phyloP scores from a whole-genome alignment of 305 asterid species.

The Ruellia speciosa region DNA sequence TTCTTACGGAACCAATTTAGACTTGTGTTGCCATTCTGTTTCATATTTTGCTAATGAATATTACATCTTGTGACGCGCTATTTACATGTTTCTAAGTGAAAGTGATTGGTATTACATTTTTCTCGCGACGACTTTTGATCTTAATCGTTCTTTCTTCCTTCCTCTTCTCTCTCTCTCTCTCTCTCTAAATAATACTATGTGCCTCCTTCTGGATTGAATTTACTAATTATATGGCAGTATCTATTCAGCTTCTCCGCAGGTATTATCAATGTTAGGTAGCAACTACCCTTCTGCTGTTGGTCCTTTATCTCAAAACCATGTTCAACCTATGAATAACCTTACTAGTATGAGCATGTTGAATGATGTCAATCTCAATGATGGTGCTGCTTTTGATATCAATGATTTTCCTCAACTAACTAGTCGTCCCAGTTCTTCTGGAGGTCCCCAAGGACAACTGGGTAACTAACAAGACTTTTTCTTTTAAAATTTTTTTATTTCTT shows the following conservation, averaged over 20 bases:
- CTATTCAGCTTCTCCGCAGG: constrained; percentile 93
- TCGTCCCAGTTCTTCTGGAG: constrained; percentile 97
- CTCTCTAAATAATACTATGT: too few relatives aligned
- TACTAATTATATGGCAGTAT: constrained; percentile 24
- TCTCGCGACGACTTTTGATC: too few relatives aligned
- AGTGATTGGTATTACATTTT: too few relatives aligned
- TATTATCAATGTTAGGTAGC: constrained; percentile 76
- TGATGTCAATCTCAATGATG: constrained; percentile 79
- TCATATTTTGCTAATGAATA: neutral
- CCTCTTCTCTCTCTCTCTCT: too few relatives aligned
- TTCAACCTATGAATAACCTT: constrained; percentile 61
- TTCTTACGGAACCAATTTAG: neutral
- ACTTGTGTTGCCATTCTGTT: neutral
- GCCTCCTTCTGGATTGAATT: neutral
- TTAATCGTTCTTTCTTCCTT: too few relatives aligned
- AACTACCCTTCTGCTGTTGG: constrained; percentile 83
- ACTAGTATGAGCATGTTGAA: constrained; percentile 74
- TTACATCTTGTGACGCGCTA: neutral
- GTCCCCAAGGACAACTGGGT: constrained; percentile 95
- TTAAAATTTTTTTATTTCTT: constrained; percentile 12
- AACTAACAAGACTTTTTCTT: constrained; percentile 25
- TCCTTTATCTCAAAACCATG: constrained; percentile 79
- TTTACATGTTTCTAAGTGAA: neutral
- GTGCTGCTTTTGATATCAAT: constrained; percentile 86
- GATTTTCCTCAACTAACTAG: constrained; percentile 94